phyloP scores from a whole-genome alignment of 805 yeast species.

The Phaffomyces antillensis region DNA sequence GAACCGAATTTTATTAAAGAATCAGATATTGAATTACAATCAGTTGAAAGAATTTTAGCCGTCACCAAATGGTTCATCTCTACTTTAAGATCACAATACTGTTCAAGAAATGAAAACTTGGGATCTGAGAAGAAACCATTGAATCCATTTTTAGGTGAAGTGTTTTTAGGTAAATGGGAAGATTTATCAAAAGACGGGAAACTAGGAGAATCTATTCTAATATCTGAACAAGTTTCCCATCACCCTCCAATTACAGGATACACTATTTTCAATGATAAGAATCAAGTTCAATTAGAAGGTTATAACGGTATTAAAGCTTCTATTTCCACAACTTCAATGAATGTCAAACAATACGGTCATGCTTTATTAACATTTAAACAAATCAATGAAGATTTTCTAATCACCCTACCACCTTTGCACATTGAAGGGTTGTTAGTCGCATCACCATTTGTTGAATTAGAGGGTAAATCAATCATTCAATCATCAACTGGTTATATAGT shows the following conservation, averaged over 20 bases:
- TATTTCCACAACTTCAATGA: conserved; percentile 69
- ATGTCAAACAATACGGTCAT: conserved; percentile 90
- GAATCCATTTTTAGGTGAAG: conserved; percentile 93
- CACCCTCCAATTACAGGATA: conserved; percentile 98
- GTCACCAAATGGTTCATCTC: conserved; percentile 90
- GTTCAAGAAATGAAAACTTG: conserved; percentile 82
- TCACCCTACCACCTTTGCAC: conserved; percentile 92
- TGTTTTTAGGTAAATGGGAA: conserved; percentile 85
- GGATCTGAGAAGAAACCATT: conserved; percentile 97
- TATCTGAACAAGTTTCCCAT: conserved; percentile 92
- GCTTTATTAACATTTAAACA: conserved; percentile 63
- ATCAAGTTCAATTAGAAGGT: conserved; percentile 70
- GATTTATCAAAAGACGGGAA: conserved; percentile 40
- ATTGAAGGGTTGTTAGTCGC: conserved; percentile 90
- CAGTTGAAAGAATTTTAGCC: conserved; percentile 63
- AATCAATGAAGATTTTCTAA: conserved; percentile 58
- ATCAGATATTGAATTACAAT: conserved; percentile 36
- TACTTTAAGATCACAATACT: conserved; percentile 87
- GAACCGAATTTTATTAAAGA: conserved; percentile 54
- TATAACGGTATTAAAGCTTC: conserved; percentile 85
- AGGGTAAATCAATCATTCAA: conserved; percentile 81
- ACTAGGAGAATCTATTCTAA: conserved; percentile 69
- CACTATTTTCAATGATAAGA: conserved; percentile 65
- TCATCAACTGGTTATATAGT: conserved; percentile 71
- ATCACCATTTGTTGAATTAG: conserved; percentile 91